Evolutionary conservation across 345 rosid genomes (phyloP), one percentile per base, ranked within the genome.

Genomic region (Eucalyptus camaldulensis): DNA sequence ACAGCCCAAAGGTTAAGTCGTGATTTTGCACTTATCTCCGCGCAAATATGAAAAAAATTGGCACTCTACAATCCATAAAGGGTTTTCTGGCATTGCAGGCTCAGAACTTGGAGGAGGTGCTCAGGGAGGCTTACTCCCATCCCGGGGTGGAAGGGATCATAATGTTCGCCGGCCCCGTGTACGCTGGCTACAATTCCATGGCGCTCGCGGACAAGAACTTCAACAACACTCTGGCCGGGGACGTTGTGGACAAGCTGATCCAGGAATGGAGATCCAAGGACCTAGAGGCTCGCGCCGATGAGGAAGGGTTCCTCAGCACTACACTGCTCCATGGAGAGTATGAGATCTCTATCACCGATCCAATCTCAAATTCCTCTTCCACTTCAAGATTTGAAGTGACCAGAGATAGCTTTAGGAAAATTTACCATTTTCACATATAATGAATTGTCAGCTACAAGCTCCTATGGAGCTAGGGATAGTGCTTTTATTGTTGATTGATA

Each of bases 141-240:
- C 97, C 96, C 51, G 94, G 95, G 14, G 96, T 95, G 11, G 29
- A 94, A 89, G 98, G 98, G 49, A 96, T 96, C 40, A 94, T 96
- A 86, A 92, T 94, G 69, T 96, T 95, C 83, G 92, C 92, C 13
- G 98, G 97, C 16, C 97, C 99, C 5, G 93, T 45, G 60, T 89
- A 87, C 21, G 95, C 97, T 7, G 96, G 95, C 40, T 97, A 95
- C 88, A 90, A 89, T 8, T 86, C 54, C 40, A 90, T 92, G 69
- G 90, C 94, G 13, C 90, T 96, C 15, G 93, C 93, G 14, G 97
- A 94, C 83, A 53, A 86, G 58, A 86, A 93, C 16, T 96, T 95
- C 89, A 90, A 91, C 47, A 93, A 91, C 88, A 96, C 96, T 19
- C 86, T 91, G 69, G 85, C 90, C 3, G 97, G 98, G 60, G 92